Evolutionary conservation across 1,139 yeast genomes (phyloP).

Genomic region (Debaryomycetaceae sp.): DNA sequence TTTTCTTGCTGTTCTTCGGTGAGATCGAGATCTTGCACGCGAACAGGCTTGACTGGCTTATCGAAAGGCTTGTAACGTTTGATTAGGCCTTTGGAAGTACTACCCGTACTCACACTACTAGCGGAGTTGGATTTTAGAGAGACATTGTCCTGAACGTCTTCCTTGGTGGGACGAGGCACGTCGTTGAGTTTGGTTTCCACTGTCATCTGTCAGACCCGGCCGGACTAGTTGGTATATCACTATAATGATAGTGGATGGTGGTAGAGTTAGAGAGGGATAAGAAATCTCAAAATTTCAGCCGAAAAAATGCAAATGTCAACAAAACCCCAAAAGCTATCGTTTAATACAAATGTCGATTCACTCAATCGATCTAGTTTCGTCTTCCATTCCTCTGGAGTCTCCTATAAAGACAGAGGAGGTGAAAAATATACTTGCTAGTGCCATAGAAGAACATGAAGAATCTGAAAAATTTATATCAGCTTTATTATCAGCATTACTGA

Average conservation of each 20-base stretch:
- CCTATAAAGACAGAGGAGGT: slow-evolving; percentile 11
- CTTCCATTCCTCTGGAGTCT: slow-evolving; percentile 10
- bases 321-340: neutral
- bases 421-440: slow-evolving; percentile 5
- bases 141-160: neutral
- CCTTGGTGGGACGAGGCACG: neutral
- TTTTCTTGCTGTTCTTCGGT: slow-evolving; percentile 25
- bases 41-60: slow-evolving; percentile 34
- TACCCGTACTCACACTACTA: slow-evolving; percentile 8
- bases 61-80: slow-evolving; percentile 42
- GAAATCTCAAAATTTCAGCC: neutral
- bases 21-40: slow-evolving; percentile 27
- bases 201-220: neutral
- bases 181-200: neutral
- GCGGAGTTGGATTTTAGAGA: neutral
- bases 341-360: slow-evolving; percentile 1
- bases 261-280: neutral
- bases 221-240: too few species aligned
- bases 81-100: slow-evolving; percentile 13
- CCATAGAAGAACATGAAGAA: slow-evolving; percentile 3
- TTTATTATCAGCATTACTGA: slow-evolving; percentile 18
- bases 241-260: neutral
- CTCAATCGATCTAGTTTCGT: slow-evolving; percentile 4
- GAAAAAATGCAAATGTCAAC: neutral
- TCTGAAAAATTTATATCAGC: slow-evolving; percentile 9